phyloP scores from a whole-genome alignment of 768 basidiomycete genomes.

The Xerocomus brunneocitrinus region DNA sequence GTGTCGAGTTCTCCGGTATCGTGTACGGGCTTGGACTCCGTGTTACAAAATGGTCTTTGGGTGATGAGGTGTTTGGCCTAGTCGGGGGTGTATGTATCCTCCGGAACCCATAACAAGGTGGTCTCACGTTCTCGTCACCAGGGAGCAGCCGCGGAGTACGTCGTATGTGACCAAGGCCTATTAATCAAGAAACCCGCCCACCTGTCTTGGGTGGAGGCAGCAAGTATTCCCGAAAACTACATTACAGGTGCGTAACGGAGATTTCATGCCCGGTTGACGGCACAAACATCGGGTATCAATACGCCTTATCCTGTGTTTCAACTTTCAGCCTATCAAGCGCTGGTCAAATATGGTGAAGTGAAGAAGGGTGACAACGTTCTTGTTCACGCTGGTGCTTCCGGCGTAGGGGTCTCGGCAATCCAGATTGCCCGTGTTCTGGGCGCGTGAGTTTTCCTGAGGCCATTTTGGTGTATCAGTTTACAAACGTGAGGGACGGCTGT shows the following conservation, averaged over 20 bases:
- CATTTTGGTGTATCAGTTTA: conserved; percentile 3
- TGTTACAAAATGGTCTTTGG: conserved; percentile 51
- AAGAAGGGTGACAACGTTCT: conserved; percentile 71
- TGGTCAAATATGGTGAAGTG: conserved; percentile 64
- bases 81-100: conserved; percentile 62
- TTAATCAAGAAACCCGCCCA: conserved; percentile 69
- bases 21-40: conserved; percentile 51
- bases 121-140: conserved; percentile 26
- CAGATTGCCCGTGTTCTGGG: conserved; percentile 75
- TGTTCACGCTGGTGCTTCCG: conserved; percentile 88
- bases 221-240: conserved; percentile 84
- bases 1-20: conserved; percentile 81
- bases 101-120: background rate
- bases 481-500: background rate
- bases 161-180: conserved; percentile 61
- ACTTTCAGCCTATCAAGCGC: conserved; percentile 59
- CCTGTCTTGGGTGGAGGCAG: conserved; percentile 80
- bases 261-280: conserved; percentile 4
- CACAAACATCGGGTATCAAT: conserved; percentile 1
- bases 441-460: conserved; percentile 49
- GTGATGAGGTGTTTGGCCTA: conserved; percentile 76
- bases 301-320: conserved; percentile 20
- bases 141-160: conserved; percentile 91
- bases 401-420: conserved; percentile 84
- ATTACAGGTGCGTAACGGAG: conserved; percentile 60